Evolutionary conservation across 345 rosid species (phyloP).

Genomic region (Dipteronia sinensis): DNA sequence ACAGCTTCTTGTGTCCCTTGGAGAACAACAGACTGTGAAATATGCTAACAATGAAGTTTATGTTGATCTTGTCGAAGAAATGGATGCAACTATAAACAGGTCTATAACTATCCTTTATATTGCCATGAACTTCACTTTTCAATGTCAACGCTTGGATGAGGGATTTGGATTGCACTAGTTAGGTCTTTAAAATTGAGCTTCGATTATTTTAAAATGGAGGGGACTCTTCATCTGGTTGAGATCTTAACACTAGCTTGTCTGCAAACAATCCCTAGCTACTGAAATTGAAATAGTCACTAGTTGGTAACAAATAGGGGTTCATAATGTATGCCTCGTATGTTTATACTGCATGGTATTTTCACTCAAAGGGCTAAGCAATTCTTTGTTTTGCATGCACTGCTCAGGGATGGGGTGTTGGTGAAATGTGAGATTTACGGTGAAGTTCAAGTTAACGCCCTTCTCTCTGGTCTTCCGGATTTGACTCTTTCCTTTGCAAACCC

Average conservation of each 20-base stretch:
- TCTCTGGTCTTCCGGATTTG: conserved; percentile 94
- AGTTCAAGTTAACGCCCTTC: conserved; percentile 86
- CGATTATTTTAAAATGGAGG: neutral
- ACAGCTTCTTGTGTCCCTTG: conserved; percentile 91
- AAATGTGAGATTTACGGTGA: conserved; percentile 81
- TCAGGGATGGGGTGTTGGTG: conserved; percentile 65
- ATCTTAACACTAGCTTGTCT: neutral
- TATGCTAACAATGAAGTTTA: conserved; percentile 87
- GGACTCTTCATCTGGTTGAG: neutral
- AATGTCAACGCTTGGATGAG: too few species aligned
- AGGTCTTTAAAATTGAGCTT: conserved; percentile 1
- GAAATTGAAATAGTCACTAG: neutral
- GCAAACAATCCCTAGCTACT: neutral
- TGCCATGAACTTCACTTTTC: neutral
- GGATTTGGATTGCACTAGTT: too few species aligned
- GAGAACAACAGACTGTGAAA: conserved; percentile 82
- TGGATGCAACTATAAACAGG: conserved; percentile 93
- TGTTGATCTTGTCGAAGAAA: conserved; percentile 91
- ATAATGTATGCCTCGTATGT: neutral
- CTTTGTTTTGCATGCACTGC: conserved; percentile 23
- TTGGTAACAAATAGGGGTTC: neutral
- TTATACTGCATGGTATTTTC: conserved; percentile 13
- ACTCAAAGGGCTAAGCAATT: conserved; percentile 13
- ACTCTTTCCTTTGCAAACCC: conserved; percentile 86
- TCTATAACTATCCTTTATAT: conserved; percentile 17